Evolutionary conservation across 2,329 filamentous ascomycete genomes (phyloP), one percentile per base, ranked within the genome.

Genomic region (Helicocarpus griseus): DNA sequence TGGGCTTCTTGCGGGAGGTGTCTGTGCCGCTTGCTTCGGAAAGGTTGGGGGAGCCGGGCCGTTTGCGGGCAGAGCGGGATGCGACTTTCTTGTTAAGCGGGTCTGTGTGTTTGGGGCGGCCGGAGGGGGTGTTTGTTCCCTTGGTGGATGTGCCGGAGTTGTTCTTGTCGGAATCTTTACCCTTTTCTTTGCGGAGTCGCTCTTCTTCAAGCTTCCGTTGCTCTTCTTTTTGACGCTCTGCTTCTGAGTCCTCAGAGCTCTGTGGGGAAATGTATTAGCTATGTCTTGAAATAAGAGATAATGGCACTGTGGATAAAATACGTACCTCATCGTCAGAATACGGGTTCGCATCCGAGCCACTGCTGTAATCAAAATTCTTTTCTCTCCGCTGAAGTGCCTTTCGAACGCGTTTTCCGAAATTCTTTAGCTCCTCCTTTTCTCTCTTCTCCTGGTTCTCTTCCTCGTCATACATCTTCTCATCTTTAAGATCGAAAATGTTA

Each of bases 11-110:
- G 58, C 86, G 85, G 22, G 83, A 81, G 0, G 87, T 91, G 66
- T 97, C 91, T 60, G 90, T 94, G 49, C 89, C 91, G 65, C 89
- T 95, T 8, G 89, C 89, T 65, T 97, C 91, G 1, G 89, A 96
- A 29, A 87, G 77, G 57, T 90, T 86, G 2, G 90, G 89, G 14
- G 89, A 95, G 17, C 89, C 89, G 29, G 87, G 79, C 28, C 91
- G 83, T 72, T 96, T 96, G 49, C 91, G 78, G 29, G 76, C 81
- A 5, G 70, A 62, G 24, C 24, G 39, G 9, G 74, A 67, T 29
- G 78, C 63, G 3, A 65, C 63, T 56, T 77, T 77, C 61, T 78
- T 47, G 44, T 26, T 79, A 50, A 73, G 60, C 14, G 75, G 61
- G 59, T 81, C 76, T 4, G 63, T 66, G 56, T 76, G 72, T 57